Percentiles rank a stretch among this genome's conserved stretches.
Conservation (phyloP, 371 early-diverging fungal genomes). For the Syncephalastrum racemosum region DNA sequence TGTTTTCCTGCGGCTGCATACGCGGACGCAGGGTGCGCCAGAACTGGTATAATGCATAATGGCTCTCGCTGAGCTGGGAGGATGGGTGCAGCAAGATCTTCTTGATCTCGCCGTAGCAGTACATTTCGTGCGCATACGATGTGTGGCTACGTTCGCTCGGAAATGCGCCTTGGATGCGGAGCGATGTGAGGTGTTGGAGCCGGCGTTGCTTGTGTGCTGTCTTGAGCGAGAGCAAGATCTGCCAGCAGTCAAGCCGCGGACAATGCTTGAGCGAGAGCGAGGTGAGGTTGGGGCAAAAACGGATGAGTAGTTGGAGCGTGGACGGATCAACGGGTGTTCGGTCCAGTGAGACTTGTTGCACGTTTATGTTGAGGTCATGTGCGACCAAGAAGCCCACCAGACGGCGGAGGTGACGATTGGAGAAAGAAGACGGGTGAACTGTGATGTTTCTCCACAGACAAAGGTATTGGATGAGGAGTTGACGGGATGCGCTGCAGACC, state of each 20-base stretch:
- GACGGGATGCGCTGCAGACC: conserved; percentile 5
- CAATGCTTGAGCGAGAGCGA: conserved; percentile 8
- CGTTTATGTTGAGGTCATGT: neutral
- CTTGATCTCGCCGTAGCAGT: conserved; percentile 11
- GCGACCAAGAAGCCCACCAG: conserved; percentile 9
- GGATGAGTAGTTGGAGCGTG: conserved; percentile 7
- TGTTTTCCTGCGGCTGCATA: conserved; percentile 5
- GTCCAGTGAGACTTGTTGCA: conserved; percentile 9
- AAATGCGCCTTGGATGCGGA: conserved; percentile 11
- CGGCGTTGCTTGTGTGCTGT: neutral
- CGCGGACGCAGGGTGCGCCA: conserved; percentile 8
- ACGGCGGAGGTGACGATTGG: neutral
- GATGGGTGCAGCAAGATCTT: neutral
- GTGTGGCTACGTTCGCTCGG: conserved; percentile 13
- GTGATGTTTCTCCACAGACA: conserved; percentile 1
- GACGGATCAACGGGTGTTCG: conserved; percentile 1
- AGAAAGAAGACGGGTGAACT: conserved; percentile 7
- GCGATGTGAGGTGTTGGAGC: conserved; percentile 7
- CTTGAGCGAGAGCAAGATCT: conserved; percentile 9
- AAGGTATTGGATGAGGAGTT: neutral
- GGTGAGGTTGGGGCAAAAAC: conserved; percentile 4
- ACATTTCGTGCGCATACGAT: conserved; percentile 15
- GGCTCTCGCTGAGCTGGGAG: conserved; percentile 8
- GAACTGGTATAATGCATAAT: conserved; percentile 15
- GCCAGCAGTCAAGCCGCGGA: conserved; percentile 10